Base-by-base conservation (phyloP, 192 early-diverging fungal species). In the Coemansia sp. region DNA sequence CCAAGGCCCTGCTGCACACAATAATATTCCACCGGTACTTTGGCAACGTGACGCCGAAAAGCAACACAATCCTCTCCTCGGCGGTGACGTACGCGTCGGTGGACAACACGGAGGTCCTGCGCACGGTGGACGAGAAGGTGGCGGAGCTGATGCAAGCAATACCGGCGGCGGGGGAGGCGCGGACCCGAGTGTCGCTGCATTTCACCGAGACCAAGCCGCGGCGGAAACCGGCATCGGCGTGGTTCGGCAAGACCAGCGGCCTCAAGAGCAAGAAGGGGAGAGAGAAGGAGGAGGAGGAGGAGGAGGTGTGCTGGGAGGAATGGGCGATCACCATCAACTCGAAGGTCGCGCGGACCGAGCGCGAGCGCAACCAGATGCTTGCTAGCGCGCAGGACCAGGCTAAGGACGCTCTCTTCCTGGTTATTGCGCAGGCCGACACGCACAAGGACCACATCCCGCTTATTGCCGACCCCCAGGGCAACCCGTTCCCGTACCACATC, bases 261-360 rank as follows among this genome's bases (percentile, higher is more conserved):
- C 32, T 0, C 32, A 32, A 4, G 20, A 20, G 20, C 1, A 20
- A 1, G 20, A 20, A 20, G 32, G 32, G 32, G 32, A n/a, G n/a
- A n/a, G 32, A 32, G 19, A 74, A 81, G n/a, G 74, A 82, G 59
- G 74, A 73, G 11, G 32, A 32, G 19, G 79, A 81, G n/a, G 74
- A 82, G 59, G 74, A 73, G 11, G 70, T 82, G 43, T 74, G 79
- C 74, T 82, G 79, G 79, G 79, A 82, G 37, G 74, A 82, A n/a
- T 82, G 79, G 79, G 14, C 67, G 0, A 46, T 82, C 14, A 37
- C 61, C 41, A 44, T 82, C 0, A 65, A 74, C 32, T 64, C 65
- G 49, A 60, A 59, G 37, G 44, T 67, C n/a, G 20, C 58, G 38
- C 60, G 53, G 38, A 61, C 70, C 2, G 70, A 69, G 19, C 42